Evolutionary conservation across 2,329 filamentous ascomycete genomes (phyloP).

Genomic region (Esteya vermicola): DNA sequence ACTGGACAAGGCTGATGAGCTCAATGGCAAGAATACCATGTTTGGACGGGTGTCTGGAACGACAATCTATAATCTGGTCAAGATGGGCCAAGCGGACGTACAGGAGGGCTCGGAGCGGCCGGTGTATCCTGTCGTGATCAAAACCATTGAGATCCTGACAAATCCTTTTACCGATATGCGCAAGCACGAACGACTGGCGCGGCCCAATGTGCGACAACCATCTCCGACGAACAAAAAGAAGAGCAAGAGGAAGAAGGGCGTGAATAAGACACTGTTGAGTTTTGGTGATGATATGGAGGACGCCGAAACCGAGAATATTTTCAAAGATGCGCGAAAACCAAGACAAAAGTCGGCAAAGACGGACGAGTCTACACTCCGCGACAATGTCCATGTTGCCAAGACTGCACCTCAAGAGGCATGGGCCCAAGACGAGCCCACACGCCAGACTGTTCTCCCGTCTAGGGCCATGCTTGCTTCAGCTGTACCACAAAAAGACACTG

Average conservation of each 20-base stretch:
- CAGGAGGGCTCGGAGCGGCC: slow-evolving; percentile 68
- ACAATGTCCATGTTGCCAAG: too few relatives aligned
- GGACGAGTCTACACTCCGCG: too few relatives aligned
- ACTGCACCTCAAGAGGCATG: too few relatives aligned
- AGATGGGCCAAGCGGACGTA: slow-evolving; percentile 80
- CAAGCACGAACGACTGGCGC: slow-evolving; percentile 45
- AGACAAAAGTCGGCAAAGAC: slow-evolving; percentile 14
- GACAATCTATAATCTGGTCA: slow-evolving; percentile 89
- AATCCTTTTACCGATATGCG: slow-evolving; percentile 77
- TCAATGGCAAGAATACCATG: slow-evolving; percentile 82
- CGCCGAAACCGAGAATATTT: slow-evolving; percentile 20
- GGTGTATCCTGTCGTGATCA: slow-evolving; percentile 72
- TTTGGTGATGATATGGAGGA: slow-evolving; percentile 56
- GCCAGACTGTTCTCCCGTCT: too few relatives aligned
- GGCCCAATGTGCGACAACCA: slow-evolving; percentile 26
- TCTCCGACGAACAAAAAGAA: slow-evolving; percentile 30
- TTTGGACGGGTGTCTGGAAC: slow-evolving; percentile 88
- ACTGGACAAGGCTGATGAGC: slow-evolving; percentile 66
- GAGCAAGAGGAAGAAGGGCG: slow-evolving; percentile 52
- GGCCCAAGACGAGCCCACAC: too few relatives aligned
- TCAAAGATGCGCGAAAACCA: slow-evolving; percentile 15
- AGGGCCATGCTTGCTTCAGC: too few relatives aligned
- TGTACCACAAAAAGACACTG: background rate
- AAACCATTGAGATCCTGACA: slow-evolving; percentile 57
- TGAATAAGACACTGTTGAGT: slow-evolving; percentile 56